A percentile compares a stretch with the other conserved stretches of the same genome.
These are phyloP conservation scores for Pleodorina starrii DNA, from an alignment of 139 green algal species.

Conservation along the genomic window DNA sequence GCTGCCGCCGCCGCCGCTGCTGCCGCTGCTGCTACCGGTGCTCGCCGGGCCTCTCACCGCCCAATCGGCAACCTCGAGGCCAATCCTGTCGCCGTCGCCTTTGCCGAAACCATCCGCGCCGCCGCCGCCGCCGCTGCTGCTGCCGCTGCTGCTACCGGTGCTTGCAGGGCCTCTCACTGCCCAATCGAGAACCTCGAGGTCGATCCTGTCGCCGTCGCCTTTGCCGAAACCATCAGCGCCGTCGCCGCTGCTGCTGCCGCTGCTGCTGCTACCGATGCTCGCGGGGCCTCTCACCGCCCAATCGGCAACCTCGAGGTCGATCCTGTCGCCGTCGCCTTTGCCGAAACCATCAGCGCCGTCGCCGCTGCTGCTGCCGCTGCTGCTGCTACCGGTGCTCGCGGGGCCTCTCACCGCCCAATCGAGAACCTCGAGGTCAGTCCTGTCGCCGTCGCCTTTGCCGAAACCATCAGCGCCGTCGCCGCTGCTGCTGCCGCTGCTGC, in stretches of 20 bases:
- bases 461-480: neutral
- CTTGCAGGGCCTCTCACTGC: neutral
- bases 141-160: neutral
- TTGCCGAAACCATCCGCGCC: no score
- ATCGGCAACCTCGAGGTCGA: no score
- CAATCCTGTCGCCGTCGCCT: no score
- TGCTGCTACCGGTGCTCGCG: neutral
- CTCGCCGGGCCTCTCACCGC: no score
- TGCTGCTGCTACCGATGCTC: neutral
- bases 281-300: no score
- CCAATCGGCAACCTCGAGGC: no score
- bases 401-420: neutral
- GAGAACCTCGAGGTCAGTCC: neutral
- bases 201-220: no score
- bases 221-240: no score
- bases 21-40: neutral
- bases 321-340: neutral
- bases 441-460: neutral
- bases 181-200: no score
- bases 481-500: neutral
- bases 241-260: neutral
- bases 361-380: neutral
- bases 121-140: neutral
- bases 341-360: neutral
- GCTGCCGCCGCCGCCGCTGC: neutral